Base-by-base conservation (phyloP, 1,284 basidiomycete genomes). In the Irpex sp. region DNA sequence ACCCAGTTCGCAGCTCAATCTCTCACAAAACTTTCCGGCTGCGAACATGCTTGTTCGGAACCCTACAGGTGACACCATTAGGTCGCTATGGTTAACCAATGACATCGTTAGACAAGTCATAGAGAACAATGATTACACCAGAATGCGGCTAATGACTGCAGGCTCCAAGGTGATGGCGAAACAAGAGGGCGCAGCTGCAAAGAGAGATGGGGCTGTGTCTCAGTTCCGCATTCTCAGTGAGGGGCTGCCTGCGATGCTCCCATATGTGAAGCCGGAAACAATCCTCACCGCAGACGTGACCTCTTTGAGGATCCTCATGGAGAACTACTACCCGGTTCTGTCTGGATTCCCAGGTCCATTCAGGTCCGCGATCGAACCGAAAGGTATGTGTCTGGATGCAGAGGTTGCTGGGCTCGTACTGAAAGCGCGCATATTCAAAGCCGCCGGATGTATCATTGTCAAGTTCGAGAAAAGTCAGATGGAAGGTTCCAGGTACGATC, bases 51-150 rank as follows among this genome's bases (percentile, higher is more conserved):
- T 93, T 63, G 94, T 98, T 13, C 89, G 97, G 65, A 98, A 97
- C 75, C 88, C 92, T 1, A 84, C 81, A 36, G 94, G 93, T 44
- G 88, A 92, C 34, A 80, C 86, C 15, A 82, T 91, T 21, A 89
- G 96, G 51, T 92, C 93, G 5, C 82, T 98, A 59, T 98, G 98
- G 81, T 82, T 98, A 66, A 91, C 92, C 61, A 97, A 97, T 70
- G 86, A 90, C 70, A 80, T 92, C 66, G 91, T 96, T 70, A 93
- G 91, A 75, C 79, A 83, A 15, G 82, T 99, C 66, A 84, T 98
- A 64, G 73, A 82, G 57, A 82, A 89, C 73, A 98, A 98, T 73
- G 90, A 96, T 75, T 96, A 91, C 73, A 85, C 87, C 48, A 87
- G 89, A 31, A 83, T 98, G 62, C 89, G 97, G 1, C 85, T 99